Evolutionary conservation across 306 rosid genomes (phyloP).

Genomic region (Inga laurina): DNA sequence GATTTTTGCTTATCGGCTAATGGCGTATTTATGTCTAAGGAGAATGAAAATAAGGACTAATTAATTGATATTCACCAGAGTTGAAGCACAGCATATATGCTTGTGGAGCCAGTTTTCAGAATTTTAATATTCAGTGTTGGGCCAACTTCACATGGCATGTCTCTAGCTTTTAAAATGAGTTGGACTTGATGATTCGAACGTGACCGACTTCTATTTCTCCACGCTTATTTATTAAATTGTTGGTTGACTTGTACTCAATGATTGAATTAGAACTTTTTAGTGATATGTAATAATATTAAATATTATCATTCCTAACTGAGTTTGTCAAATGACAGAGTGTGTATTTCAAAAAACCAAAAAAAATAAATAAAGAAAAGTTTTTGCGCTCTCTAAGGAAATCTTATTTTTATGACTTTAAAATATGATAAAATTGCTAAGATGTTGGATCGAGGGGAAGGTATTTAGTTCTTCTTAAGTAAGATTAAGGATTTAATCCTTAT

Average conservation of each 20-base stretch:
- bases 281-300: not conserved
- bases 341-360: too few species aligned
- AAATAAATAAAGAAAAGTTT: too few species aligned
- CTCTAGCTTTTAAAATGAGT: not conserved
- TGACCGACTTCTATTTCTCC: not conserved
- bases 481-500: too few species aligned
- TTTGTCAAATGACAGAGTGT: too few species aligned
- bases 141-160: not conserved
- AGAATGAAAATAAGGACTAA: slow-evolving; percentile 5
- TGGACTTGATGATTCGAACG: not conserved
- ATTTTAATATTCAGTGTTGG: not conserved
- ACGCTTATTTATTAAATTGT: not conserved
- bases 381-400: too few species aligned
- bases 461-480: too few species aligned
- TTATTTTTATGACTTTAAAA: too few species aligned
- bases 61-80: too few species aligned
- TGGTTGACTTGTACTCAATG: not conserved
- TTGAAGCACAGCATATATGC: not conserved
- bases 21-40: slow-evolving; percentile 10
- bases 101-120: not conserved
- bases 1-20: slow-evolving; percentile 14
- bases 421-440: too few species aligned
- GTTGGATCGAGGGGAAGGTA: too few species aligned
- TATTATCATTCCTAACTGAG: not conserved
- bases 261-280: not conserved